A percentile compares a stretch with the other conserved stretches of the same genome.
phyloP scores from a whole-genome alignment of 1,284 basidiomycete genomes.

The Cerrena zonata region DNA sequence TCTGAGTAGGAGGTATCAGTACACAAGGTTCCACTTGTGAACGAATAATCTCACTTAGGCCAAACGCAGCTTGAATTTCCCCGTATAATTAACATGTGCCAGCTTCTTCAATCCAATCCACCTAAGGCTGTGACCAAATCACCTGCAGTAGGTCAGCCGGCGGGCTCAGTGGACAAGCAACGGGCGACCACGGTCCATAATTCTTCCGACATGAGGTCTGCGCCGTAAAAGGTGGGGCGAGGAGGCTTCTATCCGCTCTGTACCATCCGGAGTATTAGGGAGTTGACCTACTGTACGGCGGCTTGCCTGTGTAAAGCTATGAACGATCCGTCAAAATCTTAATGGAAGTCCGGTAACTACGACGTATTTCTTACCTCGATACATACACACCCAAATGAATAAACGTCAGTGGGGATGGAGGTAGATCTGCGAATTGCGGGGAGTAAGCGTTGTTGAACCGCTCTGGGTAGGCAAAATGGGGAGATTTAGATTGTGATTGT shows the following conservation, averaged over 20 bases:
- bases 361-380: slow-evolving; percentile 6
- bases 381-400: slow-evolving; percentile 2
- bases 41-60: too few species aligned
- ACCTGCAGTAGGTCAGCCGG: neutral
- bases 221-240: neutral
- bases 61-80: too few species aligned
- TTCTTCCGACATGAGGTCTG: neutral
- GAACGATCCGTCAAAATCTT: neutral
- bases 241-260: neutral
- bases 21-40: too few species aligned
- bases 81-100: too few species aligned
- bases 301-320: slow-evolving; percentile 3
- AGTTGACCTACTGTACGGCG: neutral
- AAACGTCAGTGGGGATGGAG: slow-evolving; percentile 6
- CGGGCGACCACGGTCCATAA: neutral
- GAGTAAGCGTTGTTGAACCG: too few species aligned
- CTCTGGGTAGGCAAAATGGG: too few species aligned
- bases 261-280: neutral
- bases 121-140: neutral
- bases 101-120: neutral
- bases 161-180: neutral
- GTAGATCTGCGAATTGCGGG: too few species aligned
- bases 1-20: too few species aligned
- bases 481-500: slow-evolving; percentile 21
- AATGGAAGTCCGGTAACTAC: neutral